Base-by-base conservation (phyloP, 257 asterid genomes). In the Galeopsis tetrahit region DNA sequence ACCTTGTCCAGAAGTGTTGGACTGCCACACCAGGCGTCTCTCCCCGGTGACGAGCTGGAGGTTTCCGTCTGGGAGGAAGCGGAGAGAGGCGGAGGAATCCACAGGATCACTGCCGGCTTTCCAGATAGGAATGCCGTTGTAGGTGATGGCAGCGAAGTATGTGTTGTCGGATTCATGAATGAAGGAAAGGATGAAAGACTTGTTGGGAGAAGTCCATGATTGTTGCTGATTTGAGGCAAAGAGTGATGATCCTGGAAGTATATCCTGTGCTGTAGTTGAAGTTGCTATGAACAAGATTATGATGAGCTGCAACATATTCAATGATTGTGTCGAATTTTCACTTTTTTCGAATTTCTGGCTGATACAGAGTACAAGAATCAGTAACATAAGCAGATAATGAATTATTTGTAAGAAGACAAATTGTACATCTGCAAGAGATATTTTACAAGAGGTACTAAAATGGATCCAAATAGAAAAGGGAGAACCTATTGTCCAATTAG, bases 101-200 rank as follows among this genome's bases (percentile, higher is more conserved):
- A 83, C 90, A 4, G 78, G 70, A 35, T 79, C 79, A 21, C 83
- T 90, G n/a, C 91, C 93, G 2, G 96, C 97, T 69, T 55, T 79
- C 97, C 96, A 91, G 58, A 89, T 70, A 5, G 89, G 85, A 15
- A 82, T 68, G 10, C 87, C 82, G 56, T 81, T 82, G 43, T 78
- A 89, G 62, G 80, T 66, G 35, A 90, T 65, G 74, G 93, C 91
- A 5, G 96, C 95, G 43, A 81, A 85, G 40, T 68, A 80, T 5
- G 70, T 40, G 80, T 67, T 36, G 2, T 67, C 53, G 3, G 77
- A 42, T 72, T 75, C 78, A 69, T 56, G 53, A 56, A 88, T 66
- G 89, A 90, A 88, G 69, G 95, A 80, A 21, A 90, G 67, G 13
- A 82, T 1, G 85, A 86, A 90, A 48, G 81, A 75, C 57, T 40